Conservation (phyloP, 2,329 filamentous ascomycete species). For the Fusarium guadeloupense region DNA sequence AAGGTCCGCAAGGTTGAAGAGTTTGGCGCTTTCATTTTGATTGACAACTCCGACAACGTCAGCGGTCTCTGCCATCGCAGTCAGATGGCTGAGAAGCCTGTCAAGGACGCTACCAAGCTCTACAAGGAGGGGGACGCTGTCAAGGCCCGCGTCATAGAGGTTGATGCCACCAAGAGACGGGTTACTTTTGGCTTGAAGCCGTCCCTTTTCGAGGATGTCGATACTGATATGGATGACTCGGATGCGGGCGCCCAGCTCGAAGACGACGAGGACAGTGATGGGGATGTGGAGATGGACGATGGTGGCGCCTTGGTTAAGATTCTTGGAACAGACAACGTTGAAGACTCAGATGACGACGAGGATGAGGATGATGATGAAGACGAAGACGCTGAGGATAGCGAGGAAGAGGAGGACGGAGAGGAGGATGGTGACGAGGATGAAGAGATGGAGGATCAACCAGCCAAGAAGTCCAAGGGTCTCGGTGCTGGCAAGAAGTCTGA, state of each 20-base stretch:
- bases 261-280: conserved; percentile 58
- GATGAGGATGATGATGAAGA: conserved; percentile 49
- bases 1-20: conserved; percentile 94
- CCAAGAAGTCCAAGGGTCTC: conserved; percentile 47
- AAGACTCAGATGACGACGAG: conserved; percentile 52
- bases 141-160: conserved; percentile 85
- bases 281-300: conserved; percentile 62
- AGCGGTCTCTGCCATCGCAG: conserved; percentile 93
- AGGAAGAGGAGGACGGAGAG: conserved; percentile 48
- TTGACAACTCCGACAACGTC: conserved; percentile 87
- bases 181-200: conserved; percentile 94
- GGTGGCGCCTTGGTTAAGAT: conserved; percentile 55
- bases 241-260: conserved; percentile 60
- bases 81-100: conserved; percentile 85
- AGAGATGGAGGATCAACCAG: conserved; percentile 54
- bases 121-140: conserved; percentile 93
- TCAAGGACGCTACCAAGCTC: conserved; percentile 86
- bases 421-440: conserved; percentile 49
- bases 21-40: conserved; percentile 91
- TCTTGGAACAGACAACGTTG: conserved; percentile 57
- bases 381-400: conserved; percentile 53
- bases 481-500: conserved; percentile 80
- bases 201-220: conserved; percentile 80
- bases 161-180: conserved; percentile 78
- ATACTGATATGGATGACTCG: conserved; percentile 61